These are phyloP conservation scores for Aureobasidium musti DNA, from an alignment of 2,329 filamentous ascomycete species.

Conservation along the genomic window DNA sequence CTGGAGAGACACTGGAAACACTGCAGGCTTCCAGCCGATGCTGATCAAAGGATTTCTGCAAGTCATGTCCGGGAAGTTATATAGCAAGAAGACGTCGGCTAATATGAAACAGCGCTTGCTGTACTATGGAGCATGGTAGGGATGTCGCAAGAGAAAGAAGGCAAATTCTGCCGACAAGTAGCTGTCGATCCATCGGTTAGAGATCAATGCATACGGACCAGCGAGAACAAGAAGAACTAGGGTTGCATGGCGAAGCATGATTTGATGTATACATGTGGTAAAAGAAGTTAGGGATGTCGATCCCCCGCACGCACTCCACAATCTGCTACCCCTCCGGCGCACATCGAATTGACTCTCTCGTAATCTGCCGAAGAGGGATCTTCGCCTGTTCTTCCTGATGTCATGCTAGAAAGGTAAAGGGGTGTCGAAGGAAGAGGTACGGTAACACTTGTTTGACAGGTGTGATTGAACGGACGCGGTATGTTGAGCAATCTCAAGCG, in stretches of 20 bases:
- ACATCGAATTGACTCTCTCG: not conserved
- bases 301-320: not conserved
- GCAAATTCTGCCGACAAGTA: constrained; percentile 14
- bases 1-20: not conserved
- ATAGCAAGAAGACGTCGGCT: constrained; percentile 10
- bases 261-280: not conserved
- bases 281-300: constrained; percentile 7
- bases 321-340: not conserved
- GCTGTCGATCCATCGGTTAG: not conserved
- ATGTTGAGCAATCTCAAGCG: not conserved
- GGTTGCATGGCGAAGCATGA: not conserved
- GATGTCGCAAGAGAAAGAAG: not conserved
- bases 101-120: constrained; percentile 14
- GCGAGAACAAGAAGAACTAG: not conserved
- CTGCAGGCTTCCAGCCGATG: not conserved
- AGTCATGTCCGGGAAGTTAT: not conserved
- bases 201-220: constrained; percentile 3
- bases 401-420: too few relatives aligned
- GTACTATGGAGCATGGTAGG: not conserved
- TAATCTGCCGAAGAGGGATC: constrained; percentile 3
- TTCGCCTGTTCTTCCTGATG: not conserved
- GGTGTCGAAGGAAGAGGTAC: not conserved
- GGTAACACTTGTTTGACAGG: not conserved
- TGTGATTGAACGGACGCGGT: not conserved
- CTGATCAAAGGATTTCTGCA: not conserved